Evolutionary conservation across 2,329 filamentous ascomycete species (phyloP), one percentile per base, ranked within the genome.

Genomic region (Cercospora sojina): DNA sequence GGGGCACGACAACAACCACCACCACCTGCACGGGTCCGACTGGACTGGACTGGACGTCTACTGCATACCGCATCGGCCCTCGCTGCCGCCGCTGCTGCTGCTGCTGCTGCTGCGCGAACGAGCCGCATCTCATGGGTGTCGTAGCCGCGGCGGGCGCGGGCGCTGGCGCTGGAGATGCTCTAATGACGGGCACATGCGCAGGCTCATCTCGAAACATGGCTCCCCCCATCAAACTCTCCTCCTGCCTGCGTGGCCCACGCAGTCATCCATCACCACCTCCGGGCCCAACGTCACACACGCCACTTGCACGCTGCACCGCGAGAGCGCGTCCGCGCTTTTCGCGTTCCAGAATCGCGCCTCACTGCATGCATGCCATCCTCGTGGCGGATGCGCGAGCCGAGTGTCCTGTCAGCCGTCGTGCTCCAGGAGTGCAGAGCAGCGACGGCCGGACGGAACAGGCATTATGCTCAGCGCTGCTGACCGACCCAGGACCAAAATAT

Each of bases 331-430:
- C 25, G 31, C 53, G 53, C 51, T 23, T 53, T 53, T 53, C 47
- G 47, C 12, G 47, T 57, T 32, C 53, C 53, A 32, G 53, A 18
- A 35, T 25, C 23, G 41, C 60, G 31, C 49, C 60, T 27, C 51
- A 41, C 25, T 41, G 60, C 60, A 63, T 41, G 60, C 60, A 57
- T 56, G 49, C 49, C 47, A 27, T 59, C 62, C 66, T 64, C 64
- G 66, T 68, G 64, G 64, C 64, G 62, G 56, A 58, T 61, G 64
- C 63, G 60, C 47, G 58, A 55, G 59, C 59, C 43, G 31, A 23
- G 16, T 20, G 49, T 18, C 60, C 31, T 43, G 60, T 63, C 51
- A 56, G 51, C 49, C 47, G 60, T 38, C n/a, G 60, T 56, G 49
- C 23, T 27, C 38, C 47, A 41, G 60, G 47, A 55, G 53, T 57